Conservation (phyloP, 495 filamentous ascomycete genomes). For the Trichoderma reesei region DNA sequence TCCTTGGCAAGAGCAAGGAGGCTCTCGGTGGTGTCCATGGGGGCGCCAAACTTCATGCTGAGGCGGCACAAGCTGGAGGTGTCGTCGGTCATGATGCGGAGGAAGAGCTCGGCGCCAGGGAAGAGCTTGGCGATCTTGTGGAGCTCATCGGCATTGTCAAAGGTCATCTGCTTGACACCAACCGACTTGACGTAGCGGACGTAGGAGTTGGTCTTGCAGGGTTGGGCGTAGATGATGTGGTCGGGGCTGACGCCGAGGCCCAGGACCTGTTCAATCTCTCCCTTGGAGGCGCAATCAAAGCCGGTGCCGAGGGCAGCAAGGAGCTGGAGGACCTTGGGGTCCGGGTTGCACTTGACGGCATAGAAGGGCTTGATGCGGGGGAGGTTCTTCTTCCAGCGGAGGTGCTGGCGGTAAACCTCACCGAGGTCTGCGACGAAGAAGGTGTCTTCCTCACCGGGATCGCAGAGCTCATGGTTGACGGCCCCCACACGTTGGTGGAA, state of each 20-base stretch:
- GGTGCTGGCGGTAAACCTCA: constrained; percentile 96
- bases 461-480: constrained; percentile 77
- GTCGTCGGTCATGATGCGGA: constrained; percentile 93
- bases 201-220: constrained; percentile 98
- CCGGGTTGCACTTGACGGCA: constrained; percentile 97
- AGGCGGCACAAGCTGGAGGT: constrained; percentile 87
- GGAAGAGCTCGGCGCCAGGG: constrained; percentile 79
- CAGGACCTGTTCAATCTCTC: constrained; percentile 87
- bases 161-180: constrained; percentile 96
- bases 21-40: constrained; percentile 64
- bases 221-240: constrained; percentile 97
- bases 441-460: constrained; percentile 84
- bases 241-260: constrained; percentile 74
- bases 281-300: constrained; percentile 97
- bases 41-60: constrained; percentile 94
- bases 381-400: constrained; percentile 94
- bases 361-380: constrained; percentile 92
- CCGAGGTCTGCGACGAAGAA: constrained; percentile 98
- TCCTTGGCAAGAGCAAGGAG: constrained; percentile 75
- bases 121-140: constrained; percentile 91
- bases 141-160: constrained; percentile 95
- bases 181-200: constrained; percentile 74
- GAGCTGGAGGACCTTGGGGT: constrained; percentile 78
- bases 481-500: constrained; percentile 70
- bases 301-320: constrained; percentile 82